A percentile compares a stretch with the other conserved stretches of the same genome.
Conservation (phyloP, 2,329 filamentous ascomycete genomes). For the Aureobasidium subglaciale region DNA sequence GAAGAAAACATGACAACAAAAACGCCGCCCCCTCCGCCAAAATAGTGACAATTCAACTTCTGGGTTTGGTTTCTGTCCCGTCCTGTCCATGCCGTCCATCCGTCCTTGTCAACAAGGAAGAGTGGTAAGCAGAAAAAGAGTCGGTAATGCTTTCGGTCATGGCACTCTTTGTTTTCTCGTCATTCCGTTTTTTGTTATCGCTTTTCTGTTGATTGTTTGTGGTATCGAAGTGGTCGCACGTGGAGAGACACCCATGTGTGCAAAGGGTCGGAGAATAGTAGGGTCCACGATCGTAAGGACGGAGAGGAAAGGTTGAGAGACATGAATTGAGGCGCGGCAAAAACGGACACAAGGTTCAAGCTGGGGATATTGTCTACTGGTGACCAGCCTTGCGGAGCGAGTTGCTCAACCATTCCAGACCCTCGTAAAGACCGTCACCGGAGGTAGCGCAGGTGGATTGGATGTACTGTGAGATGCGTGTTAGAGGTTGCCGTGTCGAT, state of each 20-base stretch:
- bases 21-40: constrained; percentile 1
- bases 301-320: constrained; percentile 12
- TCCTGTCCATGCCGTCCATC: not conserved
- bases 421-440: constrained; percentile 98
- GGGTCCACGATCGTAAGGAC: constrained; percentile 3
- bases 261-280: not conserved
- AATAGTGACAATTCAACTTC: constrained; percentile 4
- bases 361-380: constrained; percentile 30
- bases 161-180: not conserved
- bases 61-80: not conserved
- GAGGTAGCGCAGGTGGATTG: constrained; percentile 99
- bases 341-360: constrained; percentile 7
- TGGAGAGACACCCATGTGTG: not conserved
- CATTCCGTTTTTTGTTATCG: not conserved
- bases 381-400: constrained; percentile 48
- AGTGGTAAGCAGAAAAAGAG: not conserved
- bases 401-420: constrained; percentile 63
- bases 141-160: not conserved
- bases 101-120: not conserved
- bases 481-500: not conserved
- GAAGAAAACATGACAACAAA: not conserved
- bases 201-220: not conserved
- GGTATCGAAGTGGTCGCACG: constrained; percentile 5
- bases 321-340: constrained; percentile 12
- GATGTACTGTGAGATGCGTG: constrained; percentile 62